Evolutionary conservation across 108 stramenopile genomes (phyloP), one percentile per base, ranked within the genome.

Genomic region (Parietichytrium sp.): DNA sequence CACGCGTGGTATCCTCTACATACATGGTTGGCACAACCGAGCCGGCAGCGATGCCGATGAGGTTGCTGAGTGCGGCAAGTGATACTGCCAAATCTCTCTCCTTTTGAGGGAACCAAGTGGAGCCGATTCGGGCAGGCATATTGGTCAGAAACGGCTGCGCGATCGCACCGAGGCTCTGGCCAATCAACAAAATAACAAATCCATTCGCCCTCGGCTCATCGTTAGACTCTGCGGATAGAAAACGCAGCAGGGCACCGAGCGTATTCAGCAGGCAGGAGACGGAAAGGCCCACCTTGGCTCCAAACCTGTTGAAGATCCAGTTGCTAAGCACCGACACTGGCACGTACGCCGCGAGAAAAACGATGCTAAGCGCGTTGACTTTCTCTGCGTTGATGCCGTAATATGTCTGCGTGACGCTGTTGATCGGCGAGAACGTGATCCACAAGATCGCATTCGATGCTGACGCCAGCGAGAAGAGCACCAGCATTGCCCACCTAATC

Each of bases 1-100:
- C 54, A 6, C 45, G 49, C 36, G n/a, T 29, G 48, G 25, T 80
- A 12, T 55, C 42, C 4, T 18, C 38, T 4, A 85, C 84, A 8
- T 85, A 36, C 26, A 83, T 30, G 18, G 83, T 61, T 6, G 84
- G 84, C 45, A 86, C 13, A 16, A 86, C 10, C 49, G 80, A 54
- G 13, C 86, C 85, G 45, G 83, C n/a, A 8, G 87, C 85, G 80
- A 86, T 88, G 7, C 87, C 87, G 12, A 88, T 3, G 10, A 84
- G 83, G 30, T 54, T 81, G 52, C 18, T 42, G 12, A 88, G 52
- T 15, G 83, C 36, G n/a, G 78, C 85, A 16, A 88, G 31, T 10
- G 52, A 33, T 3, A 85, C 84, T 8, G 87, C 84, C 2, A 84
- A 10, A 26, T 88, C 87, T 1, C 87, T 77, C 49, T 88, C 84